These are phyloP conservation scores for Nannizziopsis arthrosporioides DNA, from an alignment of 2,329 filamentous ascomycete genomes.

Conservation along the genomic window DNA sequence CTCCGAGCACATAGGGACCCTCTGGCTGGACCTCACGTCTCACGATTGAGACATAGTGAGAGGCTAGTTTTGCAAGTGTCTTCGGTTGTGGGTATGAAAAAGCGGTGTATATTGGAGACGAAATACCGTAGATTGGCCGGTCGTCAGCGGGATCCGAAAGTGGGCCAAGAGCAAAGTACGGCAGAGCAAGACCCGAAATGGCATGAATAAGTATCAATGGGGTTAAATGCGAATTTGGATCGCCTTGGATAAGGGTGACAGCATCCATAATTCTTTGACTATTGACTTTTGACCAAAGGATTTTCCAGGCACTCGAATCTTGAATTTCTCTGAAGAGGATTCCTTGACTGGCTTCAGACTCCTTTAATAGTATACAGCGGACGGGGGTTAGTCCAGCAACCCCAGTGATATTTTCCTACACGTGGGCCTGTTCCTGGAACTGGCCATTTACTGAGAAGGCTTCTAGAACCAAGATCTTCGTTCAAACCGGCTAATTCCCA, in stretches of 20 bases:
- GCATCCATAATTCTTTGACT: constrained; percentile 13
- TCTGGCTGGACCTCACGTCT: constrained; percentile 22
- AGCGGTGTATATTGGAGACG: constrained; percentile 17
- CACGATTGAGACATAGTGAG: constrained; percentile 16
- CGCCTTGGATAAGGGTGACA: constrained; percentile 17
- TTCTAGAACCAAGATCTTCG: no score
- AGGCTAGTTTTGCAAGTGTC: constrained; percentile 15
- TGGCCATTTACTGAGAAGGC: no score
- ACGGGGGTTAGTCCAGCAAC: no score
- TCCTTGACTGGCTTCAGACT: no score
- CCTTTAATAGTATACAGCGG: no score
- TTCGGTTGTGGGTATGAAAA: constrained; percentile 13
- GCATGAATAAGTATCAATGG: constrained; percentile 18
- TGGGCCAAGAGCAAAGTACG: constrained; percentile 17
- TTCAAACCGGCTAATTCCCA: no score
- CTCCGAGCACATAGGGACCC: constrained; percentile 30
- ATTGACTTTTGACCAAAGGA: no score
- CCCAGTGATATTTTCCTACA: no score
- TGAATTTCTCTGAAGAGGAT: no score
- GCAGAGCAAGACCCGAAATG: constrained; percentile 17
- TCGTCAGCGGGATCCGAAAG: constrained; percentile 11
- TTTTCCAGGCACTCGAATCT: no score
- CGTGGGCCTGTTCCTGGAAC: no score
- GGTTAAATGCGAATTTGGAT: constrained; percentile 13
- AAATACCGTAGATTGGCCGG: constrained; percentile 18